A percentile compares a stretch with the other conserved stretches of the same genome.
Conservation (phyloP, 352 stramenopile genomes). For the Pseudoperonospora humuli region DNA sequence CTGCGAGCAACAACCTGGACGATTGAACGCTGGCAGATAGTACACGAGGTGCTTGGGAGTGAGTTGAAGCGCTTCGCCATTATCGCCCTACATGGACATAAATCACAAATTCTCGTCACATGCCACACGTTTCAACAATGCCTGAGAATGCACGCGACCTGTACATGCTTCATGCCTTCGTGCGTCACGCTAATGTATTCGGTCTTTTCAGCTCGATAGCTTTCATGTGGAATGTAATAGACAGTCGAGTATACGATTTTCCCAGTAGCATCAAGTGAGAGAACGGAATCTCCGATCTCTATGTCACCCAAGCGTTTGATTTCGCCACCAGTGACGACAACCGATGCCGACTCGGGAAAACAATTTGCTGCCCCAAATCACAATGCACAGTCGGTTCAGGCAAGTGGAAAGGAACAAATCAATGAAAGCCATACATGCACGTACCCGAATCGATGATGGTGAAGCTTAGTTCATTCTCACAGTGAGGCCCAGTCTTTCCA, state of each 20-base stretch:
- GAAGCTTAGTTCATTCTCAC: conserved; percentile 40
- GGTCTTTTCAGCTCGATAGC: conserved; percentile 1
- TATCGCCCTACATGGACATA: no score
- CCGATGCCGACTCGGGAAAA: conserved; percentile 43
- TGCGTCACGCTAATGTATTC: conserved; percentile 31
- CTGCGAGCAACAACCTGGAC: neutral
- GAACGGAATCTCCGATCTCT: conserved; percentile 41
- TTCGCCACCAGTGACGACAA: conserved; percentile 20
- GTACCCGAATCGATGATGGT: conserved; percentile 40
- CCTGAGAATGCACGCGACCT: no score
- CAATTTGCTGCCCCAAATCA: conserved; percentile 37
- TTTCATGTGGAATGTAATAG: conserved; percentile 64
- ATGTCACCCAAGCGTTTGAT: conserved; percentile 23
- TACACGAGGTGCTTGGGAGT: conserved; percentile 48
- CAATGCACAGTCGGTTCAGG: neutral
- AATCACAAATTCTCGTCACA: no score
- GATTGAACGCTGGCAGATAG: conserved; percentile 11
- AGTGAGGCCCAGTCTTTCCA: conserved; percentile 50
- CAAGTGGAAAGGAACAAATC: no score
- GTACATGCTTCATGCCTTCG: conserved; percentile 21
- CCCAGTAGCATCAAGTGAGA: conserved; percentile 37
- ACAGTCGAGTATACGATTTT: conserved; percentile 36
- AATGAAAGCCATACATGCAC: neutral
- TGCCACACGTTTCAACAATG: conserved; percentile 15
- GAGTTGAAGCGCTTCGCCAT: no score